phyloP scores from a whole-genome alignment of 805 yeast genomes.

The Ogataea neopini region DNA sequence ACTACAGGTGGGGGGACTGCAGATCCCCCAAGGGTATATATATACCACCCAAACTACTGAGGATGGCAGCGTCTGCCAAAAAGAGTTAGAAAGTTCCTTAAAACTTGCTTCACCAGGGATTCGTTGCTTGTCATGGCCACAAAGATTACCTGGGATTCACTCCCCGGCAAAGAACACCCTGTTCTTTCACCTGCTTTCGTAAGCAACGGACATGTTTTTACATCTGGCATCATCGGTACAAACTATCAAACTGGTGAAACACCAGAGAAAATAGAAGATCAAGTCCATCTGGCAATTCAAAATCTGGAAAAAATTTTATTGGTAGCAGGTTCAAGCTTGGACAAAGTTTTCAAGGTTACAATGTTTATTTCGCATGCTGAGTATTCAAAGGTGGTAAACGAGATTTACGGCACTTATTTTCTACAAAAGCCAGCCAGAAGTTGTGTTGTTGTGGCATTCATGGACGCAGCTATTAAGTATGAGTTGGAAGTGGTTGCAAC shows the following conservation, averaged over 20 bases:
- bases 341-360: constrained; percentile 49
- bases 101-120: no score
- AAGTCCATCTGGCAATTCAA: constrained; percentile 46
- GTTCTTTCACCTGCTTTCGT: constrained; percentile 24
- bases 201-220: constrained; percentile 29
- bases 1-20: no score
- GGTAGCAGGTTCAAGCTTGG: constrained; percentile 47
- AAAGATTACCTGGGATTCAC: constrained; percentile 39
- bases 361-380: constrained; percentile 49
- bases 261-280: constrained; percentile 46
- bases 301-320: constrained; percentile 44
- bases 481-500: constrained; percentile 44
- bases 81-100: neutral
- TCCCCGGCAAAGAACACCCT: constrained; percentile 33
- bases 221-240: constrained; percentile 29
- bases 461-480: constrained; percentile 48
- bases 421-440: constrained; percentile 54
- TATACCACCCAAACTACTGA: no score
- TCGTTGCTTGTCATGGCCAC: no score
- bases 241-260: constrained; percentile 38
- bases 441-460: constrained; percentile 52
- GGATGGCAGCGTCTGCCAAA: no score
- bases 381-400: constrained; percentile 44
- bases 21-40: no score
- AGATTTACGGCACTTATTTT: constrained; percentile 48